These are phyloP conservation scores for Hemisphaericaspora xylofermentans DNA, from an alignment of 1,139 yeast genomes.

Conservation along the genomic window DNA sequence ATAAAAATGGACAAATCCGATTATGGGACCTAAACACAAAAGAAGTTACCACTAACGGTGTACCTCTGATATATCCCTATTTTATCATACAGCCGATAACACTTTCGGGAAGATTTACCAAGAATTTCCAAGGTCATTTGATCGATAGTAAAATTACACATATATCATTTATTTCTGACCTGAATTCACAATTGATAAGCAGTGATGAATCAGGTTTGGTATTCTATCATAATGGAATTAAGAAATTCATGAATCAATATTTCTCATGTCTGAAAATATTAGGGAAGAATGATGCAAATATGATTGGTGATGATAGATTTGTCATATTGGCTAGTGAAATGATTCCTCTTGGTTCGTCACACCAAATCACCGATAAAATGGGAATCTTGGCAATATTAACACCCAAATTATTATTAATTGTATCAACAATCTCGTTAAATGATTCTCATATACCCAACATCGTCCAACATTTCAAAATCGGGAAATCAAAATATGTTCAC, in stretches of 20 bases:
- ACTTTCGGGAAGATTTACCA: constrained; percentile 25
- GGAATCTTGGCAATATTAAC: constrained; percentile 67
- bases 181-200: constrained; percentile 58
- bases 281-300: constrained; percentile 45
- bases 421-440: constrained; percentile 55
- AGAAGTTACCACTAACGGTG: not conserved
- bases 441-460: constrained; percentile 24
- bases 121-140: constrained; percentile 53
- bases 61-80: constrained; percentile 18
- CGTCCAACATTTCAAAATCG: constrained; percentile 51
- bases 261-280: constrained; percentile 51
- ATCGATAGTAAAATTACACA: constrained; percentile 45
- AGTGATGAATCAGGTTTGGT: constrained; percentile 61
- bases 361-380: constrained; percentile 52
- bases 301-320: constrained; percentile 14
- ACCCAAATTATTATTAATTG: constrained; percentile 46
- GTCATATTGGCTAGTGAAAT: constrained; percentile 33
- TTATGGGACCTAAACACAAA: constrained; percentile 29
- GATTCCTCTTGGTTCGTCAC: constrained; percentile 54
- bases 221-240: constrained; percentile 57
- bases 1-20: constrained; percentile 27
- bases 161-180: constrained; percentile 53
- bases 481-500: constrained; percentile 38
- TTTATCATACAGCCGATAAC: constrained; percentile 30
- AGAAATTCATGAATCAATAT: constrained; percentile 52